These are phyloP conservation scores for Tetrapisispora arboricola DNA, from an alignment of 805 yeast species.

Conservation along the genomic window DNA sequence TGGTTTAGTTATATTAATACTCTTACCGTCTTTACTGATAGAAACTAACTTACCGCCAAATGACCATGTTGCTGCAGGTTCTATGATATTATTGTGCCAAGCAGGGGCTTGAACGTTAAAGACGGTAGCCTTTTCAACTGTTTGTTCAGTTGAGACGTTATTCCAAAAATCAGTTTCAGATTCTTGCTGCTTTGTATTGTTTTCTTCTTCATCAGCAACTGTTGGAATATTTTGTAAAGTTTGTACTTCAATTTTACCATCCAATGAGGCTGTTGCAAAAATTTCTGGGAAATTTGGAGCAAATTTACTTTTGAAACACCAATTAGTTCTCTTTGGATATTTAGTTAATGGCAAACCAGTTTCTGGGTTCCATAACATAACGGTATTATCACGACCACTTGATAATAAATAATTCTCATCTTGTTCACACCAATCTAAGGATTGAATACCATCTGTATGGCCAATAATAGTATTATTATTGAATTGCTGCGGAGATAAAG, in stretches of 20 bases:
- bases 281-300: constrained; percentile 84
- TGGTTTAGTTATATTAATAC: constrained; percentile 31
- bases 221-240: constrained; percentile 61
- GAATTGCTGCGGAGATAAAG: constrained; percentile 30
- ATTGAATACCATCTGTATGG: constrained; percentile 78
- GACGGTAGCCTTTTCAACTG: constrained; percentile 62
- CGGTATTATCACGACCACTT: constrained; percentile 86
- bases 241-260: constrained; percentile 71
- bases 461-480: constrained; percentile 32
- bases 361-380: constrained; percentile 83
- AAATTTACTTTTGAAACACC: constrained; percentile 85
- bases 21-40: constrained; percentile 35
- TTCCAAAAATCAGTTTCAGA: constrained; percentile 81
- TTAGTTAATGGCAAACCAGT: constrained; percentile 65
- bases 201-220: constrained; percentile 19
- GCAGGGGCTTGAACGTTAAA: constrained; percentile 68
- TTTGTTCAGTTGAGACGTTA: constrained; percentile 53
- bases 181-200: constrained; percentile 24
- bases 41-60: constrained; percentile 84
- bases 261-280: constrained; percentile 82
- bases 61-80: constrained; percentile 66
- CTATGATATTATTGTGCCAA: constrained; percentile 66
- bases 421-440: constrained; percentile 86
- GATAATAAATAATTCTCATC: constrained; percentile 74
- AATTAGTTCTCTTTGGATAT: constrained; percentile 84